Percentiles rank a stretch among this genome's conserved stretches.
phyloP scores from a whole-genome alignment of 192 early-diverging fungal genomes.

The Backusella liffmaniae region DNA sequence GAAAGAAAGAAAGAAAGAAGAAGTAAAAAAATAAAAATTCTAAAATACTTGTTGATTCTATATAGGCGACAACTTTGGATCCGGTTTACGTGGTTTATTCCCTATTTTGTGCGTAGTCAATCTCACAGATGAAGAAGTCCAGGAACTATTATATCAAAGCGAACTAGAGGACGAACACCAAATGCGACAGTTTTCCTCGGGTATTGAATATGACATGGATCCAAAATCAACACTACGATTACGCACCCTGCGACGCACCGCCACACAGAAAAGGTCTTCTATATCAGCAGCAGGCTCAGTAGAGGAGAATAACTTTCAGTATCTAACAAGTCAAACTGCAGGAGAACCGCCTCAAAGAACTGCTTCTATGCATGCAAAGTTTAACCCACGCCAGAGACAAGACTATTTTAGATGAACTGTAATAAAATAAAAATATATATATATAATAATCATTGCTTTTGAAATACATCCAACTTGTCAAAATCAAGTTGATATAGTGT shows the following conservation, averaged over 20 bases:
- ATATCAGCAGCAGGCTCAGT: not conserved
- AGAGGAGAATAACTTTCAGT: constrained; percentile 8
- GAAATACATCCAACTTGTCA: constrained; percentile 5
- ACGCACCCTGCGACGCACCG: not conserved
- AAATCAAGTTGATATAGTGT: not conserved
- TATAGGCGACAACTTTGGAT: constrained; percentile 25
- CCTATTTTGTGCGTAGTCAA: constrained; percentile 24
- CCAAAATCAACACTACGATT: not conserved
- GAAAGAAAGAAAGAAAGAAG: not conserved
- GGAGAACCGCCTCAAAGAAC: constrained; percentile 10
- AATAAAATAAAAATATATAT: not conserved
- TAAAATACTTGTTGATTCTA: not conserved
- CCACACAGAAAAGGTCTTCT: not conserved
- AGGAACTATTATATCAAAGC: not conserved
- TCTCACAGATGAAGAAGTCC: constrained; percentile 15
- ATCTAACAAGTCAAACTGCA: not conserved
- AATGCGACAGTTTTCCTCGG: not conserved
- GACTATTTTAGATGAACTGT: constrained; percentile 13
- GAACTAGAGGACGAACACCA: not conserved
- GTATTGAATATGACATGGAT: constrained; percentile 1
- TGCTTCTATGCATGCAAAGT: constrained; percentile 12
- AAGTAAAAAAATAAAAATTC: not conserved
- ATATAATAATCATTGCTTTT: not conserved
- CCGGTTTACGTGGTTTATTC: constrained; percentile 24
- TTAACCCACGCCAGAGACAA: not conserved